phyloP scores from a whole-genome alignment of 2,329 filamentous ascomycete species.

The Fusarium guadeloupense region DNA sequence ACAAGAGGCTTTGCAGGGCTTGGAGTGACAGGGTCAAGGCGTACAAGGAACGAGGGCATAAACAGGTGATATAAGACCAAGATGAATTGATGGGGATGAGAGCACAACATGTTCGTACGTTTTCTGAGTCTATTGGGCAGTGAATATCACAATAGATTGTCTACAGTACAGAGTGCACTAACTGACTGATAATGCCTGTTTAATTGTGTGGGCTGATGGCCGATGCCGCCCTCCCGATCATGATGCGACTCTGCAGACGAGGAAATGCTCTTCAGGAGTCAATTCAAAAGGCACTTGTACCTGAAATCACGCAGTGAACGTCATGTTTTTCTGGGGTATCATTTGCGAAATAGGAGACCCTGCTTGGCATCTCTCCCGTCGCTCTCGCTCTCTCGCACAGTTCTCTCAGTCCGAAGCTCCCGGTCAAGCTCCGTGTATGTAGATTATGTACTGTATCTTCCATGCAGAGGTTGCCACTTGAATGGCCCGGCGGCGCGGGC shows the following conservation, averaged over 20 bases:
- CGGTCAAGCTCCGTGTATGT: slow-evolving; percentile 19
- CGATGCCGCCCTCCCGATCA: slow-evolving; percentile 15
- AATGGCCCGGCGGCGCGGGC: slow-evolving; percentile 23
- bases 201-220: slow-evolving; percentile 29
- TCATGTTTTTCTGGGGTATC: slow-evolving; percentile 2
- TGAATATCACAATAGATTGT: slow-evolving; percentile 1
- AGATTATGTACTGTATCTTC: slow-evolving; percentile 22
- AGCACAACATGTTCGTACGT: slow-evolving; percentile 27
- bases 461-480: slow-evolving; percentile 29
- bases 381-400: slow-evolving; percentile 13
- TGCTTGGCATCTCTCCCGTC: slow-evolving; percentile 7
- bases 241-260: slow-evolving; percentile 25
- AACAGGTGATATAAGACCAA: slow-evolving; percentile 23
- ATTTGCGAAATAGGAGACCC: slow-evolving; percentile 3
- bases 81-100: slow-evolving; percentile 13
- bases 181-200: slow-evolving; percentile 15
- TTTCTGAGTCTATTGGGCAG: slow-evolving; percentile 24
- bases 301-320: slow-evolving; percentile 7
- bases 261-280: slow-evolving; percentile 10
- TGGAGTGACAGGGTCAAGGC: slow-evolving; percentile 10
- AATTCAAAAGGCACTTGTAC: slow-evolving; percentile 1
- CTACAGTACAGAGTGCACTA: slow-evolving; percentile 13
- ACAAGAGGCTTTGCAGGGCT: slow-evolving; percentile 31
- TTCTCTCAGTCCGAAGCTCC: slow-evolving; percentile 32
- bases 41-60: slow-evolving; percentile 2